Evolutionary conservation across 441 rosid species (phyloP), one percentile per base, ranked within the genome.

Genomic region (Isatis lusitanica): DNA sequence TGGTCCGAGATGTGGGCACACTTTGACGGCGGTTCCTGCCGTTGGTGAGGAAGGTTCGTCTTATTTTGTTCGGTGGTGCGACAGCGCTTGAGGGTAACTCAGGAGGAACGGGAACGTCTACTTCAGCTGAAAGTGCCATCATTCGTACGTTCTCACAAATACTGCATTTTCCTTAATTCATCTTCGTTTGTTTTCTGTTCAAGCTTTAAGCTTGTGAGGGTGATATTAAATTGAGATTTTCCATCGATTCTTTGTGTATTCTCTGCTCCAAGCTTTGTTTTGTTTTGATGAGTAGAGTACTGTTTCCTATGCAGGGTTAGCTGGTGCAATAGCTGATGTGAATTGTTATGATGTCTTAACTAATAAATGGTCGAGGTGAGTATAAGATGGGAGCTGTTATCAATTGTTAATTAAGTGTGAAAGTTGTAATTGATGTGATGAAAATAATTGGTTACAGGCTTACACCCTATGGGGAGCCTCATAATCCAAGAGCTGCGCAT

Each of bases 401-500:
- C 0, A 46, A 46, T 68, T 21, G 18, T n/a, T 58, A 13, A 55
- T 72, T 8, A 43, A 26, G n/a, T 68, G 53, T 50, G 6, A 40
- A 56, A 40, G 24, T 21, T 39, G 53, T 7, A 13, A 42, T 74
- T 65, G 51, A 65, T 56, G 42, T 53, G 53, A 39, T 43, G 56
- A 47, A 21, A 28, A 15, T 66, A 57, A 47, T 76, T 75, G 7
- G 48, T 61, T 74, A n/a, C 83, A 94, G 99, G 84, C 82, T 95
- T 70, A 80, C 87, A 63, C 98, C 98, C 30, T 83, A 85, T 80
- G 99, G 99, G 68, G 99, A 95, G 71, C 97, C 98, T 68, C 98
- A 98, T 38, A 93, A 93, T 28, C 97, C 99, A 31, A 90, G 99
- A 85, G 99, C 99, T 72, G 98, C 99, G 24, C 99, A 95, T 83